Evolutionary conservation across 305 asterid species (phyloP), one percentile per base, ranked within the genome.

Genomic region (Lippia alba): DNA sequence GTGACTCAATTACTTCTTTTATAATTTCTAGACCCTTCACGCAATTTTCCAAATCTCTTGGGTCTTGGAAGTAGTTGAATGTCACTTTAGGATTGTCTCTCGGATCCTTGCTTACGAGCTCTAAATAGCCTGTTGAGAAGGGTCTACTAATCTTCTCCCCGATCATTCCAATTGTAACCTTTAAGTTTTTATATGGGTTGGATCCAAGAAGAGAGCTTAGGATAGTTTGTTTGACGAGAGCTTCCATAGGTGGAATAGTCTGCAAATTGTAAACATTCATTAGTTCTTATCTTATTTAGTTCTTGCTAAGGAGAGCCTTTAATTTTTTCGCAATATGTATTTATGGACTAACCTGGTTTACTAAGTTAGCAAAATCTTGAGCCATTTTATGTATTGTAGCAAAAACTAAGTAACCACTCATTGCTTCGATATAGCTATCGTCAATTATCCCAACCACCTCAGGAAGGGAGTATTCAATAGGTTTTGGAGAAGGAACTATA

Each of bases 21-120:
- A 93, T 78, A 19, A 79, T 69, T 33, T 82, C 81, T 83, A 91
- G 74, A 34, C 97, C 98, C 4, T 62, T 65, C 0, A 89, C 96
- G 15, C 98, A 93, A 69, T 83, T 82, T 57, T 74, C 71, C 1
- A 93, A 67, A 70, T 93, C 98, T 14, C 87, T 78, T 0, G 86
- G 87, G 70, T 93, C 91, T 51, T 82, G 41, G 75, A 87, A 93
- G 70, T 93, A 93, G 86, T 90, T 93, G 81, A 93, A 93, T 0
- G 91, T 84, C 17, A 91, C 91, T 18, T 53, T 66, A 0, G 98
- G 98, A 61, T 87, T 92, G 9, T 70, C 88, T 0, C 72, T 79
- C 5, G 96, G 95, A 59, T 91, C 75, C 36, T 9, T 77, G 67
- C 64, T 87, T 49, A 49, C n/a, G 36, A 93, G 91, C 80, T 85